These are phyloP conservation scores for Fusarium sp. DNA, from an alignment of 2,329 filamentous ascomycete species.

Conservation along the genomic window DNA sequence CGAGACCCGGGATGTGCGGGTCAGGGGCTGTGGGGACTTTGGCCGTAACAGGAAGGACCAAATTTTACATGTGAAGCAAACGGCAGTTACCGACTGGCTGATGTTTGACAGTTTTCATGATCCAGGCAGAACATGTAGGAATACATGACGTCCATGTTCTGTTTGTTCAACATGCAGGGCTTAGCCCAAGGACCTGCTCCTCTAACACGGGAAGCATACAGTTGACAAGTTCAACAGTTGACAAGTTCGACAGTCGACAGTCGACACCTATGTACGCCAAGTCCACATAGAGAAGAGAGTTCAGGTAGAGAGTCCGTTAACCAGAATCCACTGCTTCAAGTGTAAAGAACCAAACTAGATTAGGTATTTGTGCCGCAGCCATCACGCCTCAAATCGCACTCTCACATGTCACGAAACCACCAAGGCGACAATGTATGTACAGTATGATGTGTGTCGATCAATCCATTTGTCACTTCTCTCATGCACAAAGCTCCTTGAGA, in stretches of 20 bases:
- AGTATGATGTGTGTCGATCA: constrained; percentile 28
- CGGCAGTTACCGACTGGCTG: background rate
- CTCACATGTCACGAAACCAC: constrained; percentile 34
- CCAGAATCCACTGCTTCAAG: constrained; percentile 2
- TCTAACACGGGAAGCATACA: background rate
- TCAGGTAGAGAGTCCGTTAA: background rate
- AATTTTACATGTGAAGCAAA: constrained; percentile 30
- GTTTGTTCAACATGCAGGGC: too few species aligned
- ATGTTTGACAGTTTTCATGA: too few species aligned
- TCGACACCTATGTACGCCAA: background rate
- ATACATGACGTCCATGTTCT: too few species aligned
- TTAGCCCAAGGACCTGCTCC: background rate
- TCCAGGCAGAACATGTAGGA: too few species aligned
- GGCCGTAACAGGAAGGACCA: constrained; percentile 1
- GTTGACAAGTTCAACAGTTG: too few species aligned
- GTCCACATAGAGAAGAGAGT: background rate
- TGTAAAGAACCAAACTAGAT: constrained; percentile 30
- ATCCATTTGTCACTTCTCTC: constrained; percentile 9
- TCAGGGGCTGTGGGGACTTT: constrained; percentile 21
- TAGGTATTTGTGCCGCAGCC: constrained; percentile 34
- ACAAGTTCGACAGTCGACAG: too few species aligned
- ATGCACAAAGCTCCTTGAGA: constrained; percentile 25
- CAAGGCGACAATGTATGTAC: constrained; percentile 10
- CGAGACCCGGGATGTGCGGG: constrained; percentile 22
- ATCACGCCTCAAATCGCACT: constrained; percentile 19